Evolutionary conservation across 768 basidiomycete species (phyloP).

Genomic region (Pulveroboletus sp.): DNA sequence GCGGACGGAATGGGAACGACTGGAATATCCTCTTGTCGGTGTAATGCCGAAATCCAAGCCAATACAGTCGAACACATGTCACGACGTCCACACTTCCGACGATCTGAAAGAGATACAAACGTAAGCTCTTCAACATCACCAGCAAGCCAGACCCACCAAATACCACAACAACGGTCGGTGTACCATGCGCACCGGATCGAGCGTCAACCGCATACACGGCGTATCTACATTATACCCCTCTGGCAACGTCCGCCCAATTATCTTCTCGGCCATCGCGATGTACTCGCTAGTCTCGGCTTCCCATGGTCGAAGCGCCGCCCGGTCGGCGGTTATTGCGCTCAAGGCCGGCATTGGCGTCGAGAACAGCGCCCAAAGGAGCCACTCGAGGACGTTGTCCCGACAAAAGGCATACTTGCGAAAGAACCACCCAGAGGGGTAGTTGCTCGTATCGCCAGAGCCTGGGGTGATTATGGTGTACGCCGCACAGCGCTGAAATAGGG

Average conservation of each 20-base stretch:
- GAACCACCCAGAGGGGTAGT: slow-evolving; percentile 55
- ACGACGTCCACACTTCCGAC: slow-evolving; percentile 49
- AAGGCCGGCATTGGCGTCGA: slow-evolving; percentile 38
- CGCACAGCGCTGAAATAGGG: slow-evolving; percentile 50
- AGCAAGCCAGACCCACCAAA: slow-evolving; percentile 36
- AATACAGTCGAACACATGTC: slow-evolving; percentile 38
- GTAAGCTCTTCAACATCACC: neutral
- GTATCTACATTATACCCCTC: slow-evolving; percentile 38
- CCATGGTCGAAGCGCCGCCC: too few relatives aligned
- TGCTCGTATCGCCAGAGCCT: neutral
- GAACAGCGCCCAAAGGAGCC: slow-evolving; percentile 68
- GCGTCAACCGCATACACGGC: slow-evolving; percentile 47
- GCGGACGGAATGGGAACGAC: slow-evolving; percentile 54
- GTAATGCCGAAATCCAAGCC: slow-evolving; percentile 55
- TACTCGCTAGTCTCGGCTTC: slow-evolving; percentile 52
- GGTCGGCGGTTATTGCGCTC: too few relatives aligned
- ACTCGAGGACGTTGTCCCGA: slow-evolving; percentile 52
- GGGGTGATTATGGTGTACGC: slow-evolving; percentile 9
- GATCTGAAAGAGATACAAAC: slow-evolving; percentile 42
- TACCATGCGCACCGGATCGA: slow-evolving; percentile 53
- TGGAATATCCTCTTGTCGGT: slow-evolving; percentile 33
- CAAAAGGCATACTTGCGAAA: slow-evolving; percentile 32
- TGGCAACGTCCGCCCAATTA: slow-evolving; percentile 40
- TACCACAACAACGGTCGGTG: slow-evolving; percentile 71
- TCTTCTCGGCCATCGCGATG: slow-evolving; percentile 37